These are phyloP conservation scores for Jaenimonas drosophilae DNA, from an alignment of 208 protist species.

Conservation along the genomic window DNA sequence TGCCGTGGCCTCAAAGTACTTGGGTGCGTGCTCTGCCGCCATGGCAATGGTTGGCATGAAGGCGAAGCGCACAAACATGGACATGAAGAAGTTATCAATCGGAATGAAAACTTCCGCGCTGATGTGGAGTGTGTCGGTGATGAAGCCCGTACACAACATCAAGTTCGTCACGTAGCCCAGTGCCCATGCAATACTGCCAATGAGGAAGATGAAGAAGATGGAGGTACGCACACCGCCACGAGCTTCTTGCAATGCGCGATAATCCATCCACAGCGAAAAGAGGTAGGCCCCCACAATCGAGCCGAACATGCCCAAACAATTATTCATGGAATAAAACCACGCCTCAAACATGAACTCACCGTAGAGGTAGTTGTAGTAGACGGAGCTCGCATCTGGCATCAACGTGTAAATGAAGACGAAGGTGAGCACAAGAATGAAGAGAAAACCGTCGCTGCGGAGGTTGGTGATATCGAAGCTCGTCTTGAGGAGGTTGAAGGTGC, in stretches of 20 bases:
- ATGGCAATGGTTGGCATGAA: constrained; percentile 42
- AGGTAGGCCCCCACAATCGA: constrained; percentile 26
- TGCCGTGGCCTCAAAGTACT: constrained; percentile 2
- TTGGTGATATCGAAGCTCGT: constrained; percentile 10
- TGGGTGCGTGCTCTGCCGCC: constrained; percentile 14
- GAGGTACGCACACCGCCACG: constrained; percentile 11
- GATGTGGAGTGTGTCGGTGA: constrained; percentile 16
- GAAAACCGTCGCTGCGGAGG: constrained; percentile 15
- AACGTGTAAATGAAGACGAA: constrained; percentile 43
- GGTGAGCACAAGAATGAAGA: constrained; percentile 24
- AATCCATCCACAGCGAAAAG: constrained; percentile 28
- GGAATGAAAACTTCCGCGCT: constrained; percentile 15
- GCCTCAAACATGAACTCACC: constrained; percentile 13
- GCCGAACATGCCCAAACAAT: constrained; percentile 16
- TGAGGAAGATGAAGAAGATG: constrained; percentile 29
- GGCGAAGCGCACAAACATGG: constrained; percentile 31
- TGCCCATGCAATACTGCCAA: constrained; percentile 29
- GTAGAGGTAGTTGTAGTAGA: constrained; percentile 42
- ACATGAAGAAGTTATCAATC: constrained; percentile 35
- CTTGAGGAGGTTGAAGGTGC: constrained; percentile 5
- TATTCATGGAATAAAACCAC: constrained; percentile 34
- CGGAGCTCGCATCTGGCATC: constrained; percentile 22
- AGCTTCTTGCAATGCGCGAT: constrained; percentile 16
- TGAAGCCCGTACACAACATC: constrained; percentile 29
- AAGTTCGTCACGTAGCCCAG: constrained; percentile 37